Evolutionary conservation across 2,329 filamentous ascomycete genomes (phyloP).

Genomic region (Drechmeria coniospora): DNA sequence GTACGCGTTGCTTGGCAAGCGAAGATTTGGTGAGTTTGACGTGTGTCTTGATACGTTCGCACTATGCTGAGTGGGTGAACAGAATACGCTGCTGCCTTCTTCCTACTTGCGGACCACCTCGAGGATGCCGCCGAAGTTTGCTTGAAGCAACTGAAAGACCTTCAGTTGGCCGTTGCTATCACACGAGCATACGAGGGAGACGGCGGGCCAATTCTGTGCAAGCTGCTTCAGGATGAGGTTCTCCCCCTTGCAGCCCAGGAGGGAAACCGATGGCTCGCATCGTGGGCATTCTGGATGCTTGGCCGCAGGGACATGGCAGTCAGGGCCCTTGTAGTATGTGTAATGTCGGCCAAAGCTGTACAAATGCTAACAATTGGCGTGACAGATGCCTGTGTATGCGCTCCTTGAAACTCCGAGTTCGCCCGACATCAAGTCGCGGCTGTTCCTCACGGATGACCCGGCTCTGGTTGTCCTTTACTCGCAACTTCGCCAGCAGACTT

Average conservation of each 20-base stretch:
- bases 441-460: slow-evolving; percentile 82
- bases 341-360: neutral
- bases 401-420: slow-evolving; percentile 54
- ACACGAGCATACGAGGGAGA: slow-evolving; percentile 82
- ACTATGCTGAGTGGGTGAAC: too few relatives aligned
- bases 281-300: slow-evolving; percentile 92
- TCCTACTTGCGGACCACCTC: slow-evolving; percentile 73
- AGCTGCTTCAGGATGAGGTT: slow-evolving; percentile 65
- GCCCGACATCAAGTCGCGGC: slow-evolving; percentile 56
- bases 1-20: slow-evolving; percentile 82
- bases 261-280: slow-evolving; percentile 85
- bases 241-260: slow-evolving; percentile 62
- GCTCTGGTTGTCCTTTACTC: slow-evolving; percentile 76
- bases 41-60: too few relatives aligned
- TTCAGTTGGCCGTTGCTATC: slow-evolving; percentile 80
- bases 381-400: slow-evolving; percentile 61
- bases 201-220: slow-evolving; percentile 54
- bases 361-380: neutral
- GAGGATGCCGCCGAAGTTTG: slow-evolving; percentile 78
- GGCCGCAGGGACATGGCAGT: slow-evolving; percentile 71
- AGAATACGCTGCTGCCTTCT: slow-evolving; percentile 94
- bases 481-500: slow-evolving; percentile 64
- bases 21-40: slow-evolving; percentile 53
- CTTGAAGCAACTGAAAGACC: slow-evolving; percentile 70
- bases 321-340: slow-evolving; percentile 59